Evolutionary conservation across 2,329 filamentous ascomycete genomes (phyloP).

Genomic region (Phialemonium atrogriseum): DNA sequence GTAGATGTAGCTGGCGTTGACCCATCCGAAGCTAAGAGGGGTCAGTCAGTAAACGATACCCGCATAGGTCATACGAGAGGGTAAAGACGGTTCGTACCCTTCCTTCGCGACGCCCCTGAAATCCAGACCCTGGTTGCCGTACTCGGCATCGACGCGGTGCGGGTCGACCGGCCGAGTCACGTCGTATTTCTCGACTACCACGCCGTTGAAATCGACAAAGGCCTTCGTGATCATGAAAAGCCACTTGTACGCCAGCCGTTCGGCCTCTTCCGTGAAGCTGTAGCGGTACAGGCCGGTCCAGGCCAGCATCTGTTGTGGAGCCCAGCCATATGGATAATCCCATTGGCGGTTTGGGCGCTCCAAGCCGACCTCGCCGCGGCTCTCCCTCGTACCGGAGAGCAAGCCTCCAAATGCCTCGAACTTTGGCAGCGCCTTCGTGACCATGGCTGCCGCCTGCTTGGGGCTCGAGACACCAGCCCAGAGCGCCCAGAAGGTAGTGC

Average conservation of each 20-base stretch:
- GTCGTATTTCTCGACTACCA: conserved; percentile 98
- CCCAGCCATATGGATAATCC: conserved; percentile 98
- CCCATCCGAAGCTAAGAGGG: conserved; percentile 73
- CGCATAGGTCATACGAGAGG: neutral
- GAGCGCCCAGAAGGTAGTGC: conserved; percentile 94
- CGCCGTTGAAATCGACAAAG: conserved; percentile 96
- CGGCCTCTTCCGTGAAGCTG: conserved; percentile 82
- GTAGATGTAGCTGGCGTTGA: conserved; percentile 96
- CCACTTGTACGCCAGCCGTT: conserved; percentile 91
- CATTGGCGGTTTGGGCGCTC: conserved; percentile 91
- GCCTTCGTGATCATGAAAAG: conserved; percentile 97
- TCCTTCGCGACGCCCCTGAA: conserved; percentile 95
- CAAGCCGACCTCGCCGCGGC: conserved; percentile 69
- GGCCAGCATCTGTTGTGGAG: conserved; percentile 94
- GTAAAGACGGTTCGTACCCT: conserved; percentile 56
- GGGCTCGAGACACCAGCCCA: conserved; percentile 88
- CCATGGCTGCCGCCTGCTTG: conserved; percentile 75
- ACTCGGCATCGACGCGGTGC: conserved; percentile 91
- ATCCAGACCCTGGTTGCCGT: conserved; percentile 91
- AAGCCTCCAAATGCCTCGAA: conserved; percentile 86
- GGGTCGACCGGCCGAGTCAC: conserved; percentile 85
- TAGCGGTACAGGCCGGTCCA: conserved; percentile 92
- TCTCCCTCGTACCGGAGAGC: conserved; percentile 82
- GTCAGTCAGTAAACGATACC: conserved; percentile 17
- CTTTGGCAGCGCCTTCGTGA: conserved; percentile 71